Percentiles rank a stretch among this genome's conserved stretches.
phyloP scores from a whole-genome alignment of 2,329 filamentous ascomycete genomes.

The Claviceps monticola region DNA sequence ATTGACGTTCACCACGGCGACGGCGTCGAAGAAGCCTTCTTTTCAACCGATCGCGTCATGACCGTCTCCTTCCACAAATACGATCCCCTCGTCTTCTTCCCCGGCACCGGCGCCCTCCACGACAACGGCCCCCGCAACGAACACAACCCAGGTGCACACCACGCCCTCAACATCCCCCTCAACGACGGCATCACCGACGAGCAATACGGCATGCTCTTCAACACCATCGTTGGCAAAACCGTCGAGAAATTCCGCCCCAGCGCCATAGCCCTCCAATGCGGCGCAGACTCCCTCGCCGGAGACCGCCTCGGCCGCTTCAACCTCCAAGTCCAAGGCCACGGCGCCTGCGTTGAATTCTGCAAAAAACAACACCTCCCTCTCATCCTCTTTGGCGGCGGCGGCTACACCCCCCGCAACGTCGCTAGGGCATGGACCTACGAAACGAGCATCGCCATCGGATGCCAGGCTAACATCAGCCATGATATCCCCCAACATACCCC shows the following conservation, averaged over 20 bases:
- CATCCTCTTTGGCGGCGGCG: slow-evolving; percentile 84
- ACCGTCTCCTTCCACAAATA: slow-evolving; percentile 96
- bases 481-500: slow-evolving; percentile 68
- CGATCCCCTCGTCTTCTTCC: slow-evolving; percentile 72
- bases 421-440: slow-evolving; percentile 95
- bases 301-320: slow-evolving; percentile 94
- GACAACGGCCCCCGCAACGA: slow-evolving; percentile 75
- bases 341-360: slow-evolving; percentile 77
- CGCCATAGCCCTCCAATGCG: slow-evolving; percentile 89
- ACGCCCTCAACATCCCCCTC: slow-evolving; percentile 80
- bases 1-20: slow-evolving; percentile 89
- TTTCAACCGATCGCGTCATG: slow-evolving; percentile 78
- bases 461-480: slow-evolving; percentile 53
- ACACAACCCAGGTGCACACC: slow-evolving; percentile 75
- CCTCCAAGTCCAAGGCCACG: slow-evolving; percentile 88
- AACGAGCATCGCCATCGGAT: slow-evolving; percentile 76
- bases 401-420: slow-evolving; percentile 93
- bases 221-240: slow-evolving; percentile 63
- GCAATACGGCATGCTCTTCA: slow-evolving; percentile 77
- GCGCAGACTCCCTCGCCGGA: slow-evolving; percentile 85
- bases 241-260: slow-evolving; percentile 75
- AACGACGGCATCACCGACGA: slow-evolving; percentile 84
- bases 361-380: slow-evolving; percentile 71
- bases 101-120: slow-evolving; percentile 75
- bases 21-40: slow-evolving; percentile 83